Evolutionary conservation across 768 basidiomycete genomes (phyloP).

Genomic region (Butyriboletus loyo): DNA sequence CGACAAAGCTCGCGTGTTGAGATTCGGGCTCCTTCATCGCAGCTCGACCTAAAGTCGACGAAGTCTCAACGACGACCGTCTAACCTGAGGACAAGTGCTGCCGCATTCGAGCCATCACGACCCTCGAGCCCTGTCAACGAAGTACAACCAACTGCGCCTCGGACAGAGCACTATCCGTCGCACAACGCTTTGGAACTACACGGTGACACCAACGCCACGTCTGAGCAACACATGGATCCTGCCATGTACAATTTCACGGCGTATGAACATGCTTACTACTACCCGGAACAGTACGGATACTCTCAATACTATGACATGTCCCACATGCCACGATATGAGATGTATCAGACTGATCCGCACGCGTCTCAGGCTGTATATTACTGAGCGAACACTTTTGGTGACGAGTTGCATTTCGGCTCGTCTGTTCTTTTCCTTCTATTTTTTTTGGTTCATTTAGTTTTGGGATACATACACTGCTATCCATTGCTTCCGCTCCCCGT

Average conservation of each 20-base stretch:
- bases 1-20: conserved; percentile 69
- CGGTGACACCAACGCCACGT: conserved; percentile 15
- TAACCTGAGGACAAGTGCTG: conserved; percentile 49
- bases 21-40: conserved; percentile 60
- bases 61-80: conserved; percentile 33
- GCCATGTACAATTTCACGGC: conserved; percentile 53
- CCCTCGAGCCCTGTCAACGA: conserved; percentile 25
- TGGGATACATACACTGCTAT: conserved; percentile 23
- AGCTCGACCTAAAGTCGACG: conserved; percentile 21
- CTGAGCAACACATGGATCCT: conserved; percentile 30
- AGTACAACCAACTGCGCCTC: conserved; percentile 5
- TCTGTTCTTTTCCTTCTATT: neutral
- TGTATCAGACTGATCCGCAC: conserved; percentile 55
- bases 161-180: conserved; percentile 11
- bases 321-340: conserved; percentile 62
- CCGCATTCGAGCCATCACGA: conserved; percentile 47
- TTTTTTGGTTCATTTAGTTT: conserved; percentile 20
- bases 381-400: conserved; percentile 32
- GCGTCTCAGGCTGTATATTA: conserved; percentile 59
- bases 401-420: conserved; percentile 12
- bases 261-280: conserved; percentile 66
- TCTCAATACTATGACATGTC: conserved; percentile 67
- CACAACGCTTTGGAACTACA: conserved; percentile 11
- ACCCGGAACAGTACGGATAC: conserved; percentile 67
- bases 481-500: conserved; percentile 3